Evolutionary conservation across 371 early-diverging fungal species (phyloP).

Genomic region (Rhizopus arrhizus): DNA sequence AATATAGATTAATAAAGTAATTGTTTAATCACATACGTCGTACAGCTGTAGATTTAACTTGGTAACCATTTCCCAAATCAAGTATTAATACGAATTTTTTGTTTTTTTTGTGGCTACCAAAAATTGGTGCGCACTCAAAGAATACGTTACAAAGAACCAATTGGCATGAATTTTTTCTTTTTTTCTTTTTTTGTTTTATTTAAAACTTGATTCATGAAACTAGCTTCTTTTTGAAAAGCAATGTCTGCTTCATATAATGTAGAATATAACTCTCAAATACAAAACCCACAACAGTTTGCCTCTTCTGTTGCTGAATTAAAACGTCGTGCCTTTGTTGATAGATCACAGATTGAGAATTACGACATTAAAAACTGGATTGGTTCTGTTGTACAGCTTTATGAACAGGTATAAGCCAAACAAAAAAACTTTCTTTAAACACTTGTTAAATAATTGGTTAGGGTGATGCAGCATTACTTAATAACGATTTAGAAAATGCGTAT

Average conservation of each 20-base stretch:
- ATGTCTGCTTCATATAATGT: constrained; percentile 13
- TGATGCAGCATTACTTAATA: constrained; percentile 20
- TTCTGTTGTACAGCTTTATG: constrained; percentile 16
- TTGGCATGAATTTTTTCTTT: not conserved
- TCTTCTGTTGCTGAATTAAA: constrained; percentile 21
- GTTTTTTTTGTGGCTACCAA: too few relatives aligned
- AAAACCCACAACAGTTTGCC: not conserved
- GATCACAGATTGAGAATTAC: constrained; percentile 22
- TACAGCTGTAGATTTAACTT: too few relatives aligned
- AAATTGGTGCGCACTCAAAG: too few relatives aligned
- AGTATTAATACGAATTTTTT: too few relatives aligned
- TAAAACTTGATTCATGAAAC: constrained; percentile 1
- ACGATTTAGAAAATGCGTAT: constrained; percentile 36
- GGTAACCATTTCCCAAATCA: too few relatives aligned
- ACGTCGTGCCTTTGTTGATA: constrained; percentile 23
- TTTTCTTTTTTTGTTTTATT: not conserved
- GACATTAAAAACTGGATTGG: constrained; percentile 19
- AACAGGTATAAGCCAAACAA: constrained; percentile 18
- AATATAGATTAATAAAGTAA: too few relatives aligned
- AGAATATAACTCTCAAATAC: not conserved
- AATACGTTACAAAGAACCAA: too few relatives aligned
- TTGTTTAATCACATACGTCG: too few relatives aligned
- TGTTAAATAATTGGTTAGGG: constrained; percentile 14
- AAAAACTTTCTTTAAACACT: not conserved
- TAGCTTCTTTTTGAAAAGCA: not conserved